Conservation (phyloP, 75 land plant genomes). For the Sequoia sempervirens region DNA sequence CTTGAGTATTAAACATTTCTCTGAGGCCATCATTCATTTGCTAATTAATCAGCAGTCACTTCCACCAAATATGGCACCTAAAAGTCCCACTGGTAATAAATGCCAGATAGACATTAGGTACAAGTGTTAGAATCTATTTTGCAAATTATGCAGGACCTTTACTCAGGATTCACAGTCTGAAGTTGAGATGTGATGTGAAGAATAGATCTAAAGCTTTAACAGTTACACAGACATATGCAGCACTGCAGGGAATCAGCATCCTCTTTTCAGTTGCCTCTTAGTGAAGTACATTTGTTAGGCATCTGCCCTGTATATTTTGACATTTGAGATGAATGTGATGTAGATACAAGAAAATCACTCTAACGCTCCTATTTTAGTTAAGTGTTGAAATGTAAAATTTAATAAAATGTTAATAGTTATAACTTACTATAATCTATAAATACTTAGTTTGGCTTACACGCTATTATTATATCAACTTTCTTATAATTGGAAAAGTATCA, state of each 20-base stretch:
- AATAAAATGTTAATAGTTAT: no score
- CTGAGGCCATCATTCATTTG: not conserved
- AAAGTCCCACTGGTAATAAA: not conserved
- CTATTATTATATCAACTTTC: no score
- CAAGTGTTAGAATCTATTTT: not conserved
- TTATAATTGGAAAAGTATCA: no score
- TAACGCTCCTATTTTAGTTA: not conserved
- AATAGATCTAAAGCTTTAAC: not conserved
- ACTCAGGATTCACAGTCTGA: not conserved
- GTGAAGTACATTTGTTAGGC: not conserved
- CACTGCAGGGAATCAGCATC: not conserved
- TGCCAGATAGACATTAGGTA: not conserved
- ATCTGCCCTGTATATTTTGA: no score
- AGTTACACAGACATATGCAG: not conserved
- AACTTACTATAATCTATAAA: no score
- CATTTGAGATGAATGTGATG: not conserved
- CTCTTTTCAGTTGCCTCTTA: no score
- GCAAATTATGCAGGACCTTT: not conserved
- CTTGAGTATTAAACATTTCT: no score
- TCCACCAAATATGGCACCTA: not conserved
- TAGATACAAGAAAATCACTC: not conserved
- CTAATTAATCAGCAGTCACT: not conserved
- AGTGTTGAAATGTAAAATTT: no score
- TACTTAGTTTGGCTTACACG: no score
- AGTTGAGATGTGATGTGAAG: not conserved